Percentiles rank a stretch among this genome's conserved stretches.
Conservation (phyloP, 306 rosid species). For the Elaeagnus macrophylla region DNA sequence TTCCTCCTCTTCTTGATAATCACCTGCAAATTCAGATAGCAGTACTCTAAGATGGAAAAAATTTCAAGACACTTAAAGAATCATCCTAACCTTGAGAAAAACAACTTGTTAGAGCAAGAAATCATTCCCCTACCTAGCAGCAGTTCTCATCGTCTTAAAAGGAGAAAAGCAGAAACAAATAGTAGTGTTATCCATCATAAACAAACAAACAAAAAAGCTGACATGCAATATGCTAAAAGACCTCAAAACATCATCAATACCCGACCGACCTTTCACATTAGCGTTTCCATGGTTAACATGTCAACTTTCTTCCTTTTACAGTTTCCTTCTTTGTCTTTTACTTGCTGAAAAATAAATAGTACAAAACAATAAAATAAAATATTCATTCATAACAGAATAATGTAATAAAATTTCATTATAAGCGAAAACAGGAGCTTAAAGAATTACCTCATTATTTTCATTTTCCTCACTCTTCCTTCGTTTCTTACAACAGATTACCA, state of each 20-base stretch:
- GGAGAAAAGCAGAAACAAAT: neutral
- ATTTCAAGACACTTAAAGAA: neutral
- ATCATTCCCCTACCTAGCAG: constrained; percentile 1
- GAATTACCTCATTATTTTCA: constrained; percentile 15
- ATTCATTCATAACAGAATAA: no score
- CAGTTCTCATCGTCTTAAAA: constrained; percentile 3
- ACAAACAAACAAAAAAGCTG: neutral
- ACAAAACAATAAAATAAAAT: constrained; percentile 6
- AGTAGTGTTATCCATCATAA: constrained; percentile 1
- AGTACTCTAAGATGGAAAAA: constrained; percentile 1
- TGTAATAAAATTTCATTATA: no score
- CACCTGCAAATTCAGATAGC: constrained; percentile 33
- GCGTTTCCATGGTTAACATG: constrained; percentile 27
- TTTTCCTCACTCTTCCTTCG: constrained; percentile 45
- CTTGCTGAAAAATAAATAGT: constrained; percentile 43
- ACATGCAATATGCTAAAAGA: neutral
- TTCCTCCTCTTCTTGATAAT: constrained; percentile 34
- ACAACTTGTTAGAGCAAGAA: constrained; percentile 1
- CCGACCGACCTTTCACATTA: constrained; percentile 30
- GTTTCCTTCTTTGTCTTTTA: constrained; percentile 25
- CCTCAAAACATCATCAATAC: constrained; percentile 8
- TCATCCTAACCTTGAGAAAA: constrained; percentile 7
- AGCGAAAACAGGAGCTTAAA: neutral
- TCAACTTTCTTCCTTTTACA: constrained; percentile 40
- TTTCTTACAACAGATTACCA: constrained; percentile 59